Evolutionary conservation across 805 yeast species (phyloP).

Genomic region (Suhomyces emberorum): DNA sequence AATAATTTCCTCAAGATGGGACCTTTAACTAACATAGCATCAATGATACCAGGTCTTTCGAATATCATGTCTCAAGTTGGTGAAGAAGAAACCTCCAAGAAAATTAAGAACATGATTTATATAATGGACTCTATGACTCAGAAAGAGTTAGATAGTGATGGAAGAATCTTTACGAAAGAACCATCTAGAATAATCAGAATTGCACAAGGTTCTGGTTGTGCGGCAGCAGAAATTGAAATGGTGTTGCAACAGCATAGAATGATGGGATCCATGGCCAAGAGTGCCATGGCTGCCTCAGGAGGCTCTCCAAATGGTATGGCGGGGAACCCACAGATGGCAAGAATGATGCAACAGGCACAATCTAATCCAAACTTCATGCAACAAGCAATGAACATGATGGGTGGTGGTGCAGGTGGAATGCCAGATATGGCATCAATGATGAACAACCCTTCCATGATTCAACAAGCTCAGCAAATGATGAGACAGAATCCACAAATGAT

Average conservation of each 20-base stretch:
- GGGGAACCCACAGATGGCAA: constrained; percentile 43
- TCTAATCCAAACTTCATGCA: constrained; percentile 52
- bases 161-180: constrained; percentile 69
- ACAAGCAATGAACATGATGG: constrained; percentile 61
- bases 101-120: constrained; percentile 83
- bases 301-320: constrained; percentile 13
- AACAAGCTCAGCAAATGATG: constrained; percentile 48
- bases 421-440: constrained; percentile 58
- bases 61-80: constrained; percentile 82
- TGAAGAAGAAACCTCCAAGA: constrained; percentile 85
- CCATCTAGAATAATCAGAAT: constrained; percentile 87
- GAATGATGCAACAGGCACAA: constrained; percentile 56
- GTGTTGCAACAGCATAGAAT: constrained; percentile 85
- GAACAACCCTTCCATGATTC: constrained; percentile 52
- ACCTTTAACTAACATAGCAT: constrained; percentile 87
- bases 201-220: constrained; percentile 91
- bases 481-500: constrained; percentile 41
- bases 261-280: constrained; percentile 92
- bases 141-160: constrained; percentile 87
- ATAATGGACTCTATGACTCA: constrained; percentile 96
- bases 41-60: constrained; percentile 91
- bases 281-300: constrained; percentile 50
- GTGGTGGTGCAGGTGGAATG: constrained; percentile 42
- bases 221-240: constrained; percentile 90
- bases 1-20: constrained; percentile 96